Evolutionary conservation across 768 basidiomycete genomes (phyloP).

Genomic region (Sporobolomyces phaffii): DNA sequence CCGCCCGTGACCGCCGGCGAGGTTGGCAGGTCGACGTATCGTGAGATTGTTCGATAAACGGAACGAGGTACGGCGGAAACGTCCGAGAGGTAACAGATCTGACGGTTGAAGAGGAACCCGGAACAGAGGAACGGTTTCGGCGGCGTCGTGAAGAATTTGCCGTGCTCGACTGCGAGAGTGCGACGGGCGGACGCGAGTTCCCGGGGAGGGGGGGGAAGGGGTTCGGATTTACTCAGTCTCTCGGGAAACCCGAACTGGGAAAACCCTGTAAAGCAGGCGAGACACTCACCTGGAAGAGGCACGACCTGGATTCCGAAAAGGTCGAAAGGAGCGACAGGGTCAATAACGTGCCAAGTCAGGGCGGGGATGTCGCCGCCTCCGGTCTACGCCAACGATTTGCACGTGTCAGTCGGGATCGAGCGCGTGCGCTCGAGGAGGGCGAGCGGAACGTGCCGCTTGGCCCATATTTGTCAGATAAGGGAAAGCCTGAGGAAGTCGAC

Average conservation of each 20-base stretch:
- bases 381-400: constrained; percentile 25
- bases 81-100: constrained; percentile 73
- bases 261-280: no score
- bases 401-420: not conserved
- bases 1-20: not conserved
- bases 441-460: constrained; percentile 55
- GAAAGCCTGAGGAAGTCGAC: constrained; percentile 52
- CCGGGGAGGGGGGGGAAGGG: no score
- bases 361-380: constrained; percentile 63
- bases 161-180: constrained; percentile 36
- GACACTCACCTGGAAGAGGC: constrained; percentile 41
- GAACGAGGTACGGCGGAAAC: constrained; percentile 71
- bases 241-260: no score
- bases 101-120: constrained; percentile 51
- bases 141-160: constrained; percentile 37
- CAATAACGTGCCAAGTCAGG: constrained; percentile 74
- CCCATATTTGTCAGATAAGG: constrained; percentile 74
- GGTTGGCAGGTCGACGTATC: not conserved
- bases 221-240: no score
- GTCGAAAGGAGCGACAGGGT: constrained; percentile 42
- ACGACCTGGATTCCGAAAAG: constrained; percentile 44
- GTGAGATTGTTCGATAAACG: constrained; percentile 52
- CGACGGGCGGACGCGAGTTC: no score
- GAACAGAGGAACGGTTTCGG: constrained; percentile 38
- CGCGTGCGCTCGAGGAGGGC: not conserved